phyloP scores from a whole-genome alignment of 331 rosid genomes.

The Ulmus americana region DNA sequence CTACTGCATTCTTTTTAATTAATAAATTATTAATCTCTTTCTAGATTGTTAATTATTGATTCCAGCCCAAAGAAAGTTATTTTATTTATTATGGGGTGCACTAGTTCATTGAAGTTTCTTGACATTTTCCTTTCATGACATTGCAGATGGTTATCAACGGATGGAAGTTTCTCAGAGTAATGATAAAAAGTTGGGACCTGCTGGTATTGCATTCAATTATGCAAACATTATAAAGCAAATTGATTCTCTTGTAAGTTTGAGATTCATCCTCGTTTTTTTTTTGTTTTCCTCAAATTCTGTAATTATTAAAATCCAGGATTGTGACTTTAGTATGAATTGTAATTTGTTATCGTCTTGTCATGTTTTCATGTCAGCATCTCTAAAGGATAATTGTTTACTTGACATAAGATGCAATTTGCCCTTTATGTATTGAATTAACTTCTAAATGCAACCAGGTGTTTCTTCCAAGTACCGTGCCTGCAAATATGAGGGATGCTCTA shows the following conservation, averaged over 20 bases:
- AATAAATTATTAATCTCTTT: too few species aligned
- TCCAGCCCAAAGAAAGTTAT: not conserved
- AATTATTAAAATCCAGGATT: too few species aligned
- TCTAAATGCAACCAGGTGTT: slow-evolving; percentile 45
- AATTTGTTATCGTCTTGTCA: too few species aligned
- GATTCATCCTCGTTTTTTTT: not conserved
- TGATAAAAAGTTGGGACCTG: slow-evolving; percentile 62
- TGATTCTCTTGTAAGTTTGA: slow-evolving; percentile 67
- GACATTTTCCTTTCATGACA: slow-evolving; percentile 11
- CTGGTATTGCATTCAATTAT: slow-evolving; percentile 78
- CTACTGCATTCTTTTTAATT: too few species aligned
- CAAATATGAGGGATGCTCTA: slow-evolving; percentile 58
- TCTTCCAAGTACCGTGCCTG: slow-evolving; percentile 72
- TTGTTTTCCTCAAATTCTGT: too few species aligned
- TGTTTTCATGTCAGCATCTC: too few species aligned
- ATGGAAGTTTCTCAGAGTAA: slow-evolving; percentile 34
- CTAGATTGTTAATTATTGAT: too few species aligned
- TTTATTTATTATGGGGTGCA: not conserved
- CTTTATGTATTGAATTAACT: not conserved
- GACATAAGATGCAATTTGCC: not conserved
- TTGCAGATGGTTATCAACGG: slow-evolving; percentile 48
- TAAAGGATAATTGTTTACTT: not conserved
- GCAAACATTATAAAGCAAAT: slow-evolving; percentile 68
- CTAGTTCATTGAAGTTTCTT: not conserved
- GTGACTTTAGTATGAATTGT: too few species aligned